phyloP scores from a whole-genome alignment of 176 grass and related monocot species.

The Oryza glumipatula region DNA sequence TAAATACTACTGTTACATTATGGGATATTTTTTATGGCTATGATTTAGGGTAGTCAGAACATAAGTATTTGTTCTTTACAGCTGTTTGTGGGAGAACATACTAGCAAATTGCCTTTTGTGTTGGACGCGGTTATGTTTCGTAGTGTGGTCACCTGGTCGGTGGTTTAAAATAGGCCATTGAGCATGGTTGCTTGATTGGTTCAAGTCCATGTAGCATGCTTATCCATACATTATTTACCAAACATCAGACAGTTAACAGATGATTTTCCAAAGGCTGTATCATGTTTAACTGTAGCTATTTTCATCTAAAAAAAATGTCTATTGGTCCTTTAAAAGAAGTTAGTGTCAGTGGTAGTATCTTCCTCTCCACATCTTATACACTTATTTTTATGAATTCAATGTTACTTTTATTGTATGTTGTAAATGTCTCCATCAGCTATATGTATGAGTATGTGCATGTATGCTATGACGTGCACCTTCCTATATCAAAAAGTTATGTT shows the following conservation, averaged over 20 bases:
- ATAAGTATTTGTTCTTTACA: constrained; percentile 14
- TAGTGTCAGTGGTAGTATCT: neutral
- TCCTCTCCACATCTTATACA: neutral
- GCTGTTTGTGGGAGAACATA: neutral
- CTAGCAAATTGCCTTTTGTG: neutral
- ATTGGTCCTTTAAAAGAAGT: neutral
- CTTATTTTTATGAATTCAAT: neutral
- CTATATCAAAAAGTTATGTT: neutral
- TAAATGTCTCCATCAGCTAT: too few species aligned
- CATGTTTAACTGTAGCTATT: neutral
- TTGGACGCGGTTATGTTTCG: neutral
- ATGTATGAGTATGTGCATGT: too few species aligned
- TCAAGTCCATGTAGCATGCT: constrained; percentile 31
- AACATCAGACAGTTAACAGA: constrained; percentile 19
- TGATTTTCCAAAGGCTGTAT: neutral
- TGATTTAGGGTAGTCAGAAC: constrained; percentile 16
- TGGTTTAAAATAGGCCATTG: neutral
- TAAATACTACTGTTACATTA: constrained; percentile 10
- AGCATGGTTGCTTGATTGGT: neutral
- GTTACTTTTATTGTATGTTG: too few species aligned
- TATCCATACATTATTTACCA: neutral
- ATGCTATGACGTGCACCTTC: too few species aligned
- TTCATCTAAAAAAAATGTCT: neutral
- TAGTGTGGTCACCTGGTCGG: neutral
- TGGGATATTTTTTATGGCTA: constrained; percentile 21